These are phyloP conservation scores for Buxus sempervirens DNA, from an alignment of 164 flowering plant species.

Conservation along the genomic window DNA sequence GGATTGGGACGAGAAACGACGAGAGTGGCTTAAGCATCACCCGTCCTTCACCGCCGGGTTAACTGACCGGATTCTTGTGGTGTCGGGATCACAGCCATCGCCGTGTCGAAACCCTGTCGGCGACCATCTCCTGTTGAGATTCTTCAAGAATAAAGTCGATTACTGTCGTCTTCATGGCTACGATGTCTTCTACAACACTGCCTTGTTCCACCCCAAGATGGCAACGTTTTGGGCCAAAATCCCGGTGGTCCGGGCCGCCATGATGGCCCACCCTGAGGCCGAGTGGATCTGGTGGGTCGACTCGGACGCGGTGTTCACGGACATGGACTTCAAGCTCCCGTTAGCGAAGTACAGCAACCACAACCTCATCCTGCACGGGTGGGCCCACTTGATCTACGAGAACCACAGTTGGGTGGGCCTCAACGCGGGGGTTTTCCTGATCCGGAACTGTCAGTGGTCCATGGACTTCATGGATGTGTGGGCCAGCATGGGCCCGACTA, in stretches of 20 bases:
- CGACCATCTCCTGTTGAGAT: conserved; percentile 40
- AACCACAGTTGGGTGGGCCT: conserved; percentile 70
- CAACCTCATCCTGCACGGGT: conserved; percentile 80
- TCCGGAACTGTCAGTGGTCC: conserved; percentile 96
- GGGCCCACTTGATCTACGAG: conserved; percentile 50
- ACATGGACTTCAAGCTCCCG: conserved; percentile 90
- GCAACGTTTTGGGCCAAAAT: conserved; percentile 74
- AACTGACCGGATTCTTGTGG: conserved; percentile 18
- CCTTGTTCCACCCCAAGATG: conserved; percentile 61
- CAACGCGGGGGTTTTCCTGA: conserved; percentile 89
- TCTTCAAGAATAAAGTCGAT: conserved; percentile 57
- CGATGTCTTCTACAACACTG: conserved; percentile 49
- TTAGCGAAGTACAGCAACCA: conserved; percentile 50
- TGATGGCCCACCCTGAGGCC: conserved; percentile 95
- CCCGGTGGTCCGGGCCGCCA: conserved; percentile 73
- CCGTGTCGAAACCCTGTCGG: conserved; percentile 47
- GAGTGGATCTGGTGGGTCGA: conserved; percentile 99
- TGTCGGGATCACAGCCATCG: conserved; percentile 30
- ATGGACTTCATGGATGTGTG: conserved; percentile 83
- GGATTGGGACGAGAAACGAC: conserved; percentile 40
- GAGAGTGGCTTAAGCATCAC: conserved; percentile 31
- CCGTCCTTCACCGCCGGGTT: conserved; percentile 27
- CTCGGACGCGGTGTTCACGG: conserved; percentile 91
- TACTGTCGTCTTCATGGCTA: conserved; percentile 46
- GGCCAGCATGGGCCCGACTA: conserved; percentile 86